These are phyloP conservation scores for Chrysochromulina tobinii DNA, from an alignment of 78 protist genomes.

Conservation along the genomic window DNA sequence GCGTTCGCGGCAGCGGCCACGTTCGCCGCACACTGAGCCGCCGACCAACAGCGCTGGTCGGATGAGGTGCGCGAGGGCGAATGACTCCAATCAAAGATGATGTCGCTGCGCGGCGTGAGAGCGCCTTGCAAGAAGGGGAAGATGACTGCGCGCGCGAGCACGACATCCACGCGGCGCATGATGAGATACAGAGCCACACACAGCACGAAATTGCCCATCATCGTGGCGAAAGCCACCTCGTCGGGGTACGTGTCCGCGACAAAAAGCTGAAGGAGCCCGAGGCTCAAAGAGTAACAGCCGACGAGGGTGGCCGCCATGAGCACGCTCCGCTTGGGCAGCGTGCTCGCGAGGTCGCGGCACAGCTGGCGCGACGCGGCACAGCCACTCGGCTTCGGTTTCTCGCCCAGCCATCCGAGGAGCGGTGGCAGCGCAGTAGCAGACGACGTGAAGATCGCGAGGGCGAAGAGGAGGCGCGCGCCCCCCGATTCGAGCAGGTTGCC, in stretches of 20 bases:
- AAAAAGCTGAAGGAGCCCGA: neutral
- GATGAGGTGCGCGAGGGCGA: too few species aligned
- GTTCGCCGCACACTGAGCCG: neutral
- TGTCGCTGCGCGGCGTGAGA: too few species aligned
- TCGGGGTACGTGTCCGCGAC: neutral
- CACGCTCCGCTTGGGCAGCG: neutral
- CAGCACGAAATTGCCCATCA: neutral
- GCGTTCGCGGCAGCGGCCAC: neutral
- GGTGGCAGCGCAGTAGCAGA: neutral
- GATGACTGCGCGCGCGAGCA: too few species aligned
- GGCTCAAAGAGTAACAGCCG: neutral
- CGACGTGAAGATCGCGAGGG: neutral
- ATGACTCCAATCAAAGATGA: too few species aligned
- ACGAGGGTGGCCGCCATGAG: neutral
- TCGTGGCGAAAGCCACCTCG: neutral
- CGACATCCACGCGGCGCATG: too few species aligned
- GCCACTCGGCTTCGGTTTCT: too few species aligned
- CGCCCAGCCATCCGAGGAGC: neutral
- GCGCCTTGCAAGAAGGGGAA: too few species aligned
- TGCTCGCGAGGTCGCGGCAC: too few species aligned
- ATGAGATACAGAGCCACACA: neutral
- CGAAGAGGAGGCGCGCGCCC: neutral
- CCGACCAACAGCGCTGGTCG: neutral
- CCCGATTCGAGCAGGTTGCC: neutral
- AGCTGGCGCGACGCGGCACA: too few species aligned